phyloP scores from a whole-genome alignment of 495 filamentous ascomycete genomes.

The Xylaria scruposa region DNA sequence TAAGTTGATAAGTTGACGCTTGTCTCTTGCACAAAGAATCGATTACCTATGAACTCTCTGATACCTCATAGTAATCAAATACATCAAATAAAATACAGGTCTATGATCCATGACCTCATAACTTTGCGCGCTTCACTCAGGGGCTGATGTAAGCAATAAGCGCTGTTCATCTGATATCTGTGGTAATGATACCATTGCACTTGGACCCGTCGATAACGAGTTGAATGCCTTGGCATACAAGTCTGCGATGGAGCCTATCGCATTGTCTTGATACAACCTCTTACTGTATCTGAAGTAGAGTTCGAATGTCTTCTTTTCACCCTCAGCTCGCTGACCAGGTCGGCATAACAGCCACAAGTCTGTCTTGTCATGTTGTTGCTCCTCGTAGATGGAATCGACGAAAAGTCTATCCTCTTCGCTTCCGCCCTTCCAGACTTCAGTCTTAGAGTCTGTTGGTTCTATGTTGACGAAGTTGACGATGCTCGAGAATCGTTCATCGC shows the following conservation, averaged over 20 bases:
- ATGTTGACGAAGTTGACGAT: slow-evolving; percentile 3
- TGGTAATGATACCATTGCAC: slow-evolving; percentile 1
- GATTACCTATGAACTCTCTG: not conserved
- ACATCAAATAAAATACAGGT: not conserved
- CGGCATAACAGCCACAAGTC: slow-evolving; percentile 1
- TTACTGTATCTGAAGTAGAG: not conserved
- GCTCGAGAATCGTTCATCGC: not conserved
- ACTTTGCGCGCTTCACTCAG: not conserved
- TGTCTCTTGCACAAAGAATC: not conserved
- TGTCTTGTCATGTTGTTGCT: slow-evolving; percentile 4
- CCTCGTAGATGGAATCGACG: not conserved
- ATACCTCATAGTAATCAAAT: not conserved
- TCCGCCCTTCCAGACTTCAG: slow-evolving; percentile 1
- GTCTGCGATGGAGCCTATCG: not conserved
- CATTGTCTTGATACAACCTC: not conserved
- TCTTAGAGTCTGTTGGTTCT: not conserved
- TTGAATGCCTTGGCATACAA: slow-evolving; percentile 6
- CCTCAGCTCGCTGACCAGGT: not conserved
- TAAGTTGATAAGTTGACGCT: not conserved
- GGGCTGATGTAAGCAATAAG: not conserved
- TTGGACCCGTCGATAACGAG: not conserved
- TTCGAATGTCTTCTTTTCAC: not conserved
- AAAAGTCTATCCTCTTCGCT: not conserved
- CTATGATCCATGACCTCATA: not conserved
- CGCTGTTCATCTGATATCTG: not conserved